phyloP scores from a whole-genome alignment of 2,329 filamentous ascomycete genomes.

The Cryphonectria nitschkei region DNA sequence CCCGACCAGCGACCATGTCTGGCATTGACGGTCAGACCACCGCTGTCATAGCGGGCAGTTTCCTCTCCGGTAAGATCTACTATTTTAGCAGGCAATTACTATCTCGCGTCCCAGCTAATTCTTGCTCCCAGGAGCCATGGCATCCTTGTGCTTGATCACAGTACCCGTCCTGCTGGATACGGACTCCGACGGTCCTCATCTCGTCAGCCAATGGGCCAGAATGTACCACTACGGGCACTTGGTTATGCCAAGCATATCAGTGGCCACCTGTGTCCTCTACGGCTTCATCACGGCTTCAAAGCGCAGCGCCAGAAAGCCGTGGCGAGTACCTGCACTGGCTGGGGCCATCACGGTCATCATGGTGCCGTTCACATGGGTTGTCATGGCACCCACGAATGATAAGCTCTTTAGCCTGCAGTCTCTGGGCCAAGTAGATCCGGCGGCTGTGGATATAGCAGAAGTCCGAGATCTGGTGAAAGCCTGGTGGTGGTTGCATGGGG shows the following conservation, averaged over 20 bases:
- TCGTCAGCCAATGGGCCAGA: constrained; percentile 38
- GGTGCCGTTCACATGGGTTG: constrained; percentile 4
- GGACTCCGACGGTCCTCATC: constrained; percentile 31
- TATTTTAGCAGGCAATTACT: no score
- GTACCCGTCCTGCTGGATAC: constrained; percentile 40
- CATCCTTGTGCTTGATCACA: constrained; percentile 33
- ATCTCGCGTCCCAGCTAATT: no score
- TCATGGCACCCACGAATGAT: constrained; percentile 37
- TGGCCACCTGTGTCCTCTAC: constrained; percentile 35
- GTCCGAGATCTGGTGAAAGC: neutral
- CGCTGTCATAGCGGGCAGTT: neutral
- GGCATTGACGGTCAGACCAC: neutral
- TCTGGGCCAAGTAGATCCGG: neutral
- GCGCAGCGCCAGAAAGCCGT: neutral
- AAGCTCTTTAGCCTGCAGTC: neutral
- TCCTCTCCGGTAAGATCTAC: neutral
- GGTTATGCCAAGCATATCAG: constrained; percentile 35
- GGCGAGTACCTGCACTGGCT: neutral
- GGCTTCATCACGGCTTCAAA: constrained; percentile 26
- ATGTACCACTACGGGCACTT: constrained; percentile 41
- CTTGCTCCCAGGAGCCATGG: constrained; percentile 9
- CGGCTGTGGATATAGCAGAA: neutral
- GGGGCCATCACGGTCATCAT: neutral
- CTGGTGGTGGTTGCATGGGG: neutral
- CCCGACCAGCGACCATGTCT: neutral